Evolutionary conservation across 768 basidiomycete genomes (phyloP), one percentile per base, ranked within the genome.

Genomic region (Fistulinella prunicolor): DNA sequence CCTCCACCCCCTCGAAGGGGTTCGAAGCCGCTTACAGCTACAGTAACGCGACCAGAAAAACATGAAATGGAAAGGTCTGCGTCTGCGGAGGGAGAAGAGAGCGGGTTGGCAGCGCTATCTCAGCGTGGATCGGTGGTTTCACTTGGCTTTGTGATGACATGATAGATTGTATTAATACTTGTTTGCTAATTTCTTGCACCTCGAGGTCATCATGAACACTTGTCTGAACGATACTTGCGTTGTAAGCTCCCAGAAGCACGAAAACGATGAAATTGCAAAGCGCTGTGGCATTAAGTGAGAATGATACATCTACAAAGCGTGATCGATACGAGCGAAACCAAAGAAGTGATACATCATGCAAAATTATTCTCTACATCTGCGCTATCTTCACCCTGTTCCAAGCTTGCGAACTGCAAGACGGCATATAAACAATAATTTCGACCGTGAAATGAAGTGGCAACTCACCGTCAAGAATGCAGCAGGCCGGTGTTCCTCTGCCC

Each of bases 321-420:
- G 32, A 19, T 21, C 19, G 43, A 46, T 28, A 14, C 4, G 21
- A 21, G 30, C 26, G 38, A 42, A 36, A 51, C 29, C 34, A 29
- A 42, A 37, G 19, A 36, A 51, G 37, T 55, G 50, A 50, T 53
- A 62, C 35, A 65, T 79, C 76, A 96, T 52, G 87, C 87, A 70
- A 97, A 89, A 67, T 84, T 88, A 66, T 97, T 93, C 73, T 97
- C 94, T 9, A 96, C 90, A 66, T 97, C 94, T 21, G 94, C 94
- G 46, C 88, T 90, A 61, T 95, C 93, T 42, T 96, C 94, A 6
- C 88, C 89, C 54, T 81, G 81, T 62, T 95, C 94, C 57, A 97
- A 73, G 62, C 80, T 89, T 23, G 94, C 91, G 58, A 97, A 97
- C 86, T 93, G 60, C 3, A 30, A 9, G 17, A 12, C 1, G 6